Percentiles rank a stretch among this genome's conserved stretches.
phyloP scores from a whole-genome alignment of 805 yeast genomes.

The Yarrowia porcina region DNA sequence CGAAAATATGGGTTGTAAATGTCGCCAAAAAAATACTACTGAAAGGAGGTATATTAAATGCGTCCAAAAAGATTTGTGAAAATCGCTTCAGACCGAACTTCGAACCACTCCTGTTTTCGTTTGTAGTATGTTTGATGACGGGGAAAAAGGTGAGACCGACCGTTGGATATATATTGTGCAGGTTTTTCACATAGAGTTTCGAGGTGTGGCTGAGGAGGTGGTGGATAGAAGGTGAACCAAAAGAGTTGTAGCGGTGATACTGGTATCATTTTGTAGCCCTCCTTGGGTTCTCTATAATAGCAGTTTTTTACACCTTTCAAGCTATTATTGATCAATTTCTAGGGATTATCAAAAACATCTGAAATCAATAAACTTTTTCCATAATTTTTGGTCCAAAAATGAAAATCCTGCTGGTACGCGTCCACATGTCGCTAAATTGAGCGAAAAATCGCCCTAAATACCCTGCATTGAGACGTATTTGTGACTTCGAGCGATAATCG shows the following conservation, averaged over 20 bases:
- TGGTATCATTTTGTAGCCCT: background rate
- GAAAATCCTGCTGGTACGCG: too few species aligned
- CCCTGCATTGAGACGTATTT: too few species aligned
- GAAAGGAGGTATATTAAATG: conserved; percentile 19
- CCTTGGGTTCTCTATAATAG: background rate
- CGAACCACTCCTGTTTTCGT: conserved; percentile 19
- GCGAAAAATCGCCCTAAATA: background rate
- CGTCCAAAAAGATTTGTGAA: conserved; percentile 2
- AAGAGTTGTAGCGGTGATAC: background rate
- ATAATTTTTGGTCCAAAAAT: background rate
- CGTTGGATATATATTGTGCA: background rate
- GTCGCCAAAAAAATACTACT: background rate
- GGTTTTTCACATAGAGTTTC: conserved; percentile 6
- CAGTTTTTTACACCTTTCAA: too few species aligned
- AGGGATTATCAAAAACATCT: background rate
- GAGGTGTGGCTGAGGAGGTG: background rate
- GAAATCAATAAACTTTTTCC: background rate
- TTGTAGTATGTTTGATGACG: conserved; percentile 7
- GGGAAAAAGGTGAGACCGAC: background rate
- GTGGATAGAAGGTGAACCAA: background rate
- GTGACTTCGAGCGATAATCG: background rate
- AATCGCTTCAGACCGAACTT: conserved; percentile 15
- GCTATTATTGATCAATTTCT: too few species aligned
- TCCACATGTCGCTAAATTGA: background rate
- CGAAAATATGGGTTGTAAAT: background rate